These are phyloP conservation scores for Vickermania ingenoplastis DNA, from an alignment of 208 protist species.

Conservation along the genomic window DNA sequence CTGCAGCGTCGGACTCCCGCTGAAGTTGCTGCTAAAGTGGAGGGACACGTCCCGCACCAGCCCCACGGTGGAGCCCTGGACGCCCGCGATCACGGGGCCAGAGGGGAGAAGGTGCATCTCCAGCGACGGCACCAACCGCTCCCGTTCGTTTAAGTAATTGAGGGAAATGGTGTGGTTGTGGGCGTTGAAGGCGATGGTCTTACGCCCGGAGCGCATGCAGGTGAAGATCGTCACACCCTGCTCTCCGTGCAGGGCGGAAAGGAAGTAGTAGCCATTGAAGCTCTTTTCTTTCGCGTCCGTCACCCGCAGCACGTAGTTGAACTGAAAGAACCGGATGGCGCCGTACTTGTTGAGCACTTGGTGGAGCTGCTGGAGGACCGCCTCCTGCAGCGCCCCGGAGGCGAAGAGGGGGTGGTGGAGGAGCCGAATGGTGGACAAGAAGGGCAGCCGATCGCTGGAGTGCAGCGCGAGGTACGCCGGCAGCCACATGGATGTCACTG, in stretches of 20 bases:
- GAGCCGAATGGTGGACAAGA: conserved; percentile 47
- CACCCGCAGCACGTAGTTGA: conserved; percentile 70
- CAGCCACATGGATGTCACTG: conserved; percentile 46
- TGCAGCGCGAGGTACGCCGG: conserved; percentile 58
- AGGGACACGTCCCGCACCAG: conserved; percentile 32
- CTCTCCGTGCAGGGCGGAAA: conserved; percentile 24
- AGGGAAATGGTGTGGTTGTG: conserved; percentile 24
- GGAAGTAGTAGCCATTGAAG: conserved; percentile 62
- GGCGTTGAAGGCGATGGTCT: conserved; percentile 57
- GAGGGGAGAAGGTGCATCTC: conserved; percentile 22
- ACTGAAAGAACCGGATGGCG: conserved; percentile 28
- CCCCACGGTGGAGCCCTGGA: conserved; percentile 44
- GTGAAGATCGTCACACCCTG: conserved; percentile 49
- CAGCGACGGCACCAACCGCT: conserved; percentile 26
- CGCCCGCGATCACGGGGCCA: conserved; percentile 28
- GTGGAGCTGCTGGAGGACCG: conserved; percentile 34
- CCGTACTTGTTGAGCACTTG: conserved; percentile 49
- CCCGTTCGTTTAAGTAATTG: conserved; percentile 23
- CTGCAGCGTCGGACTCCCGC: not conserved
- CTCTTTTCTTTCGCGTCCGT: conserved; percentile 38
- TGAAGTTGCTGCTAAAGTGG: not conserved
- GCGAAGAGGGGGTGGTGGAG: conserved; percentile 24
- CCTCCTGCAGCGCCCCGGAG: conserved; percentile 27
- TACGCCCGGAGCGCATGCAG: conserved; percentile 53
- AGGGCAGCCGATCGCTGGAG: conserved; percentile 50